Conservation (phyloP, 1,139 yeast genomes). For the Spencermartinsiella ligniputridi region DNA sequence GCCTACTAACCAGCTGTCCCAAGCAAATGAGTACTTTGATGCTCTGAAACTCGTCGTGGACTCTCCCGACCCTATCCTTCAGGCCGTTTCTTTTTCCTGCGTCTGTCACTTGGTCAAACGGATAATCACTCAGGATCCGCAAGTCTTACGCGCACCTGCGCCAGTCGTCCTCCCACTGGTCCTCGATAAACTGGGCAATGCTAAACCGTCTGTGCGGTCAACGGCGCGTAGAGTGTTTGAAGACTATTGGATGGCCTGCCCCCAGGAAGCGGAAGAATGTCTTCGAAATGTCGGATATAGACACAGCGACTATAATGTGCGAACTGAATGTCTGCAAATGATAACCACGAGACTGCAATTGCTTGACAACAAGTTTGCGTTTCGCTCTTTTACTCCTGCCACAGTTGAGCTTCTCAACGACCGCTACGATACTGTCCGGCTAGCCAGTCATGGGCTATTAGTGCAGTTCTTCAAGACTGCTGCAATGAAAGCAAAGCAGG, state of each 20-base stretch:
- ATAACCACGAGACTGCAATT: constrained; percentile 36
- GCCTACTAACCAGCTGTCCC: constrained; percentile 18
- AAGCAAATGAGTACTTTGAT: constrained; percentile 55
- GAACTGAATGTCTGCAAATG: constrained; percentile 42
- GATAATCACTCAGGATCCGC: constrained; percentile 66
- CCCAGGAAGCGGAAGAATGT: constrained; percentile 48
- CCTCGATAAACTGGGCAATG: constrained; percentile 49
- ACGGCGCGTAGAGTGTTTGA: constrained; percentile 57
- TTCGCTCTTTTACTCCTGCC: constrained; percentile 40
- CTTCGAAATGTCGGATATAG: constrained; percentile 51
- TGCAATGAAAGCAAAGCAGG: constrained; percentile 42
- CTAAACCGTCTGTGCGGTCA: constrained; percentile 40
- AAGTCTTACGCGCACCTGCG: constrained; percentile 47
- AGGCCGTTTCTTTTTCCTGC: constrained; percentile 55
- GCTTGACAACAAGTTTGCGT: constrained; percentile 39
- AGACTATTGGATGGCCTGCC: constrained; percentile 64
- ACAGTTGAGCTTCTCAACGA: constrained; percentile 40
- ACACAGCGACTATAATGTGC: constrained; percentile 39
- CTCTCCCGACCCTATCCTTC: constrained; percentile 41
- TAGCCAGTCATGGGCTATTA: constrained; percentile 36
- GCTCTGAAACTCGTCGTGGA: constrained; percentile 48
- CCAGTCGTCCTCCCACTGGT: constrained; percentile 54
- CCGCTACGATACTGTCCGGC: constrained; percentile 32
- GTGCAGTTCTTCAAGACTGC: constrained; percentile 41
- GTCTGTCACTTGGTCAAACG: constrained; percentile 73